Evolutionary conservation across 1,284 basidiomycete species (phyloP).

Genomic region (Ustilago lituana): DNA sequence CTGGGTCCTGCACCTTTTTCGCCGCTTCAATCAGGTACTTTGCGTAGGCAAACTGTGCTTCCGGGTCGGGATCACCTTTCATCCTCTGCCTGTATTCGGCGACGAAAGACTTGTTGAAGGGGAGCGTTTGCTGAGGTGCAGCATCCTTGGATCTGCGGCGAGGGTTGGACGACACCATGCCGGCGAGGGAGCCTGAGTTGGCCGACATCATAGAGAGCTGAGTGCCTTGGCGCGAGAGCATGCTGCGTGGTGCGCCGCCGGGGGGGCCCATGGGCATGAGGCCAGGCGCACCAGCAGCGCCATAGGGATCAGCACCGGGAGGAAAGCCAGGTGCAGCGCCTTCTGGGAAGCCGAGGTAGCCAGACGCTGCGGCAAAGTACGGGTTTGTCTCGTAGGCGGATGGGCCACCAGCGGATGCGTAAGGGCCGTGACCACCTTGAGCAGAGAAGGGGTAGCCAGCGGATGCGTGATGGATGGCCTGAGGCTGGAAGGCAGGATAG

Average conservation of each 20-base stretch:
- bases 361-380: constrained; percentile 56
- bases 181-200: constrained; percentile 18
- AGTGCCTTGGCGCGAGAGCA: constrained; percentile 43
- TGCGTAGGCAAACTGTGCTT: constrained; percentile 96
- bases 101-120: constrained; percentile 89
- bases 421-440: constrained; percentile 8
- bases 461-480: constrained; percentile 28
- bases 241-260: constrained; percentile 18
- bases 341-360: constrained; percentile 51
- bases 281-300: constrained; percentile 10
- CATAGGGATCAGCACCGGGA: constrained; percentile 34
- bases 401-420: constrained; percentile 3
- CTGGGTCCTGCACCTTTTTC: constrained; percentile 73
- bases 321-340: constrained; percentile 43
- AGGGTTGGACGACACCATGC: constrained; percentile 26
- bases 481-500: constrained; percentile 35
- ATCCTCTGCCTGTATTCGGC: constrained; percentile 96
- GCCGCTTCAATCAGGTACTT: constrained; percentile 99
- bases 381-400: constrained; percentile 44
- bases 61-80: constrained; percentile 96
- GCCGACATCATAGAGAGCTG: constrained; percentile 45
- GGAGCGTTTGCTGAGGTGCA: constrained; percentile 52
- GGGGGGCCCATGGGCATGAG: constrained; percentile 36
- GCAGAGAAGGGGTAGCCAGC: constrained; percentile 34
- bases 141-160: constrained; percentile 59